Conservation (phyloP, 2,329 filamentous ascomycete species). For the Neofusicoccum laricinum region DNA sequence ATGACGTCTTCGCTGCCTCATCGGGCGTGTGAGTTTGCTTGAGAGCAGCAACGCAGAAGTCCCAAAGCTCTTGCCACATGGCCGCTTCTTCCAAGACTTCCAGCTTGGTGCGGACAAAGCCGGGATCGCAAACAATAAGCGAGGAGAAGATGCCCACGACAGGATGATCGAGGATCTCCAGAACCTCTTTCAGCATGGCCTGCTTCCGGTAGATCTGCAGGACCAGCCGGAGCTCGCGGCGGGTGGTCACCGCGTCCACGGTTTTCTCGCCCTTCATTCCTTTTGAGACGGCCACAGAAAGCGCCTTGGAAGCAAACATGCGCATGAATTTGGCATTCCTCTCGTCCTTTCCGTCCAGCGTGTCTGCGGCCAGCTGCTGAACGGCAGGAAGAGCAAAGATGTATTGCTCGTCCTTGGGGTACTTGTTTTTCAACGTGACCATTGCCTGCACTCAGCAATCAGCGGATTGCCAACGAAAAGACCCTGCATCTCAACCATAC, state of each 20-base stretch:
- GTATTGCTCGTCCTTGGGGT: constrained; percentile 15
- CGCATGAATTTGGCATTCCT: constrained; percentile 8
- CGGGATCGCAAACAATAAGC: constrained; percentile 11
- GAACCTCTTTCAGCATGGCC: constrained; percentile 2
- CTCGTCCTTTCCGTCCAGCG: constrained; percentile 4
- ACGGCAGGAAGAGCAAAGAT: constrained; percentile 15
- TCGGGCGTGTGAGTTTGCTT: constrained; percentile 2
- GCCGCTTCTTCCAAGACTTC: constrained; percentile 2
- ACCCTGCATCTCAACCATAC: neutral
- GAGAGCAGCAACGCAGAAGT: constrained; percentile 11
- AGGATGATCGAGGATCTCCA: constrained; percentile 12
- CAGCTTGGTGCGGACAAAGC: constrained; percentile 15
- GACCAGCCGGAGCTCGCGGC: constrained; percentile 14
- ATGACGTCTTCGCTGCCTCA: constrained; percentile 1
- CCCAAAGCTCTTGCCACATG: constrained; percentile 16
- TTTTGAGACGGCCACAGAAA: constrained; percentile 5
- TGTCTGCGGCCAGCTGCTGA: constrained; percentile 11
- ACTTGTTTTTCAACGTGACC: constrained; percentile 14
- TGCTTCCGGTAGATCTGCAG: constrained; percentile 16
- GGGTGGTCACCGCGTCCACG: constrained; percentile 11
- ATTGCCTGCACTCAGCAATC: neutral
- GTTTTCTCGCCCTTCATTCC: constrained; percentile 15
- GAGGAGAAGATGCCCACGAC: constrained; percentile 11
- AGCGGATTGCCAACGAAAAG: neutral
- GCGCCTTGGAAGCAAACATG: constrained; percentile 8